A percentile compares a stretch with the other conserved stretches of the same genome.
phyloP scores from a whole-genome alignment of 2,329 filamentous ascomycete genomes.

The Penicillium sp. region DNA sequence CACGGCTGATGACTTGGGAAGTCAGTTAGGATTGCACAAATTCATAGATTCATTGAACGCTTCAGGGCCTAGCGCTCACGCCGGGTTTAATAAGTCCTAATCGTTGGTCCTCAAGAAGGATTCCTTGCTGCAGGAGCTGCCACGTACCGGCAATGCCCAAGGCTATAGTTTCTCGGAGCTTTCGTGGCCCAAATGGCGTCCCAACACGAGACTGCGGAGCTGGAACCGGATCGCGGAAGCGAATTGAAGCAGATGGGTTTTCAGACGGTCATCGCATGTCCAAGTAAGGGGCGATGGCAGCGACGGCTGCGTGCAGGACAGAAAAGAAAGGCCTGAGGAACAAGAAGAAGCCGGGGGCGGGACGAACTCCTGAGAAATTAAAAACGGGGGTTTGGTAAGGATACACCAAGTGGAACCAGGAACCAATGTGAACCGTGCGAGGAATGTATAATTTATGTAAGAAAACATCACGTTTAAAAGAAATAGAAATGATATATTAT shows the following conservation, averaged over 20 bases:
- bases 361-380: slow-evolving; percentile 23
- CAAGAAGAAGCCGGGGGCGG: slow-evolving; percentile 15
- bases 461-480: not conserved
- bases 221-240: not conserved
- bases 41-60: not conserved
- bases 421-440: slow-evolving; percentile 2
- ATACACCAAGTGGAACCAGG: slow-evolving; percentile 1
- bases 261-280: slow-evolving; percentile 19
- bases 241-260: not conserved
- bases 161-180: not conserved
- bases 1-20: not conserved
- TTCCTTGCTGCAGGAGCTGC: not conserved
- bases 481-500: not conserved
- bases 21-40: not conserved
- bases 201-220: not conserved
- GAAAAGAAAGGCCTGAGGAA: not conserved
- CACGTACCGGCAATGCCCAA: slow-evolving; percentile 18
- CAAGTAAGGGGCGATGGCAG: slow-evolving; percentile 8
- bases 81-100: not conserved
- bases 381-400: slow-evolving; percentile 2
- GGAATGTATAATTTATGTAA: not conserved
- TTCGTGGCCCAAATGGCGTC: slow-evolving; percentile 10
- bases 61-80: not conserved
- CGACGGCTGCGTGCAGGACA: slow-evolving; percentile 4
- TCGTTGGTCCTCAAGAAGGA: not conserved